phyloP scores from a whole-genome alignment of 2,329 filamentous ascomycete genomes.

The Verticillium alfalfae region DNA sequence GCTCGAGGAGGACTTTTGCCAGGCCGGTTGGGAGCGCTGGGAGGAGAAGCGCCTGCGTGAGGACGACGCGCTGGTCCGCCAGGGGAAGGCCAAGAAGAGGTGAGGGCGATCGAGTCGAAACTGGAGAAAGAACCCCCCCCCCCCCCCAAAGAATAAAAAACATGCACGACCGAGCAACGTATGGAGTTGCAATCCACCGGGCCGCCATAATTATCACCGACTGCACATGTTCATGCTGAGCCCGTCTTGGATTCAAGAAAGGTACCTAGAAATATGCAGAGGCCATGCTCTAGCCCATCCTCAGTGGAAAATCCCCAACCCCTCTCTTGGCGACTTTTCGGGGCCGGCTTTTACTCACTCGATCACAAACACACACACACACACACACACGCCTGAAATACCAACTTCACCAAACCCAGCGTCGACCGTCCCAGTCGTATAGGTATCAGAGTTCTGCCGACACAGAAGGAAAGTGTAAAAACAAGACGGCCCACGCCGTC shows the following conservation, averaged over 20 bases:
- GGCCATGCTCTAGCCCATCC: not conserved
- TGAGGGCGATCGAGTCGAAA: not conserved
- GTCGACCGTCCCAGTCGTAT: not conserved
- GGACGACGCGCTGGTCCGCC: constrained; percentile 24
- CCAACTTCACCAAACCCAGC: not conserved
- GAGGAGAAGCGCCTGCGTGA: constrained; percentile 44
- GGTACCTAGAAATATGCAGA: not conserved
- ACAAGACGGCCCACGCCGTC: not conserved
- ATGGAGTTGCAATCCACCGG: not conserved
- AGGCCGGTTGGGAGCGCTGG: constrained; percentile 94
- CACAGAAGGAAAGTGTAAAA: not conserved
- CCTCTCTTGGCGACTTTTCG: not conserved
- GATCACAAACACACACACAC: not conserved
- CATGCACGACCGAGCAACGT: not conserved
- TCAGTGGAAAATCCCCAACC: not conserved
- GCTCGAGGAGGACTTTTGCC: constrained; percentile 79
- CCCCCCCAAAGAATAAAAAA: not conserved
- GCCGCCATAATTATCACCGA: not conserved
- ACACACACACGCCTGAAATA: not conserved
- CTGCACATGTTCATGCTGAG: not conserved
- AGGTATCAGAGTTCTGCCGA: not conserved
- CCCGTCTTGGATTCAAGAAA: not conserved
- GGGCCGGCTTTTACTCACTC: not conserved
- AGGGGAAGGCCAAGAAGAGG: constrained; percentile 2
- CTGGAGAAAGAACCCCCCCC: not conserved